Conservation (phyloP, 108 stramenopile species). For the Pseudonitzschia pungens region DNA sequence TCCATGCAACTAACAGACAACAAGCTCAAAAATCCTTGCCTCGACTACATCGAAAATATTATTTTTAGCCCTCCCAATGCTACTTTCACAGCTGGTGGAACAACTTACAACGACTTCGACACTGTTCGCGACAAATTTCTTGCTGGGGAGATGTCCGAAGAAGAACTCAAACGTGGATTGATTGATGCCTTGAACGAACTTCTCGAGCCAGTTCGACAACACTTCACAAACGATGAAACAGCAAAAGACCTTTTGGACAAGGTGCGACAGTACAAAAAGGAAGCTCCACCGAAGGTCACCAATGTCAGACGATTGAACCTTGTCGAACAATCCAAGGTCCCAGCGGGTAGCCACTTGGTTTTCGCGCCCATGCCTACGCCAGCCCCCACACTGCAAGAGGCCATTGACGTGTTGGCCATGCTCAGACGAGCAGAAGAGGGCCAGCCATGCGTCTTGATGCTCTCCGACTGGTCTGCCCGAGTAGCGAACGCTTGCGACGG, state of each 20-base stretch:
- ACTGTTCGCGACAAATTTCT: slow-evolving; percentile 85
- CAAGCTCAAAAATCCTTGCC: slow-evolving; percentile 91
- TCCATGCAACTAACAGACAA: slow-evolving; percentile 83
- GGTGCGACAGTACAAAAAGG: slow-evolving; percentile 88
- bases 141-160: slow-evolving; percentile 67
- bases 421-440: slow-evolving; percentile 35
- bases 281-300: slow-evolving; percentile 42
- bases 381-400: slow-evolving; percentile 75
- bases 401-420: slow-evolving; percentile 54
- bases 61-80: slow-evolving; percentile 85
- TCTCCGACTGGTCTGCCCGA: slow-evolving; percentile 86
- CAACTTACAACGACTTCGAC: slow-evolving; percentile 75
- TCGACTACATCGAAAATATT: slow-evolving; percentile 96
- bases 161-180: slow-evolving; percentile 74
- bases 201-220: slow-evolving; percentile 94
- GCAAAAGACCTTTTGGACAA: slow-evolving; percentile 87
- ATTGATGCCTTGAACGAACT: slow-evolving; percentile 87
- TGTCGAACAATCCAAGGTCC: slow-evolving; percentile 55
- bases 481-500: slow-evolving; percentile 80
- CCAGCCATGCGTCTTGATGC: slow-evolving; percentile 59
- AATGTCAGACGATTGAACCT: slow-evolving; percentile 67
- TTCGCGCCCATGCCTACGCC: slow-evolving; percentile 78
- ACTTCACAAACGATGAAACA: slow-evolving; percentile 85
- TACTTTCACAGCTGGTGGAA: slow-evolving; percentile 55
- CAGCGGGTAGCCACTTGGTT: slow-evolving; percentile 70